phyloP scores from a whole-genome alignment of 805 yeast genomes.

The Saccharomycopsis selenospora region DNA sequence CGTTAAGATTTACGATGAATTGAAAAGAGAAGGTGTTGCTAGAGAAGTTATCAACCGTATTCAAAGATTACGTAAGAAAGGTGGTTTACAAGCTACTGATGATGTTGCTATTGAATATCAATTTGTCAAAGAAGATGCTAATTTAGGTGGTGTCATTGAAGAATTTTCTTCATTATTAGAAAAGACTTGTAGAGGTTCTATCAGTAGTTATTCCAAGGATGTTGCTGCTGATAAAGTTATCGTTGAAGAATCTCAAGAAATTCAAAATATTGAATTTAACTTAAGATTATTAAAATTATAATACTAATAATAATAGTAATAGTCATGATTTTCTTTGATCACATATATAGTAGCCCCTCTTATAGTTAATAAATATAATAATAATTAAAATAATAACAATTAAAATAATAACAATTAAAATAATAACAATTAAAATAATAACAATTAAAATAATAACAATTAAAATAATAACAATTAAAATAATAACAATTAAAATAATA shows the following conservation, averaged over 20 bases:
- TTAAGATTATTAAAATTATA: constrained; percentile 70
- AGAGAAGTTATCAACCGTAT: constrained; percentile 96
- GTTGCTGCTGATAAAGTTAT: constrained; percentile 42
- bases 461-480: too few relatives aligned
- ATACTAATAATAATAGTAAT: too few relatives aligned
- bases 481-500: too few relatives aligned
- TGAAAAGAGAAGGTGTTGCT: constrained; percentile 89
- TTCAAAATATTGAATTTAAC: constrained; percentile 71
- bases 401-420: too few relatives aligned
- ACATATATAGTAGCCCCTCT: too few relatives aligned
- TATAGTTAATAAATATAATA: too few relatives aligned
- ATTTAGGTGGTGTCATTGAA: constrained; percentile 51
- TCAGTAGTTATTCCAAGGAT: constrained; percentile 38
- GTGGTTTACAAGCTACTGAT: constrained; percentile 89
- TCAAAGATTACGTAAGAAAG: constrained; percentile 95
- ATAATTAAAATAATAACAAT: too few relatives aligned
- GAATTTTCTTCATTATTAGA: constrained; percentile 61
- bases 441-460: too few relatives aligned
- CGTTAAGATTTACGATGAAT: constrained; percentile 76
- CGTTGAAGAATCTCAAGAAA: constrained; percentile 82
- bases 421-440: too few relatives aligned
- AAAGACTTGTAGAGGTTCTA: constrained; percentile 64
- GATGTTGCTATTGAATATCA: constrained; percentile 84
- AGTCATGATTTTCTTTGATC: too few relatives aligned
- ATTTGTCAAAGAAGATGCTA: constrained; percentile 54